Percentiles rank a stretch among this genome's conserved stretches.
Evolutionary conservation across 1,139 yeast species (phyloP).

Genomic region (Suhomyces panamericanus): DNA sequence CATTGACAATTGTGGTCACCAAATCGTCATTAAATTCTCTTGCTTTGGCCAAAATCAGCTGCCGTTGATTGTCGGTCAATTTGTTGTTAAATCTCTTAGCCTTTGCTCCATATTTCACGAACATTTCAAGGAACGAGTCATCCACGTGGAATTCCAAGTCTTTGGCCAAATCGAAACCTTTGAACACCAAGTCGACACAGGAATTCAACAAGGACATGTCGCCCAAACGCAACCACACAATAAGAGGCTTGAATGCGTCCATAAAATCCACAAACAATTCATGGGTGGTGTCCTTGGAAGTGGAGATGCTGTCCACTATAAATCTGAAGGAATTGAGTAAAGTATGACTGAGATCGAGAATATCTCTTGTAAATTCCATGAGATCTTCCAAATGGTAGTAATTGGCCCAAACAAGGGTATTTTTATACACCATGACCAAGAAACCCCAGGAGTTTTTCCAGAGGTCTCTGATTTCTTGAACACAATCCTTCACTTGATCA

Average conservation of each 20-base stretch:
- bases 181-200: constrained; percentile 70
- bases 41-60: constrained; percentile 58
- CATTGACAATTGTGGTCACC: constrained; percentile 53
- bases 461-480: constrained; percentile 31
- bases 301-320: constrained; percentile 35
- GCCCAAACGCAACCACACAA: constrained; percentile 79
- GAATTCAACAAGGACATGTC: constrained; percentile 73
- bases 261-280: constrained; percentile 38
- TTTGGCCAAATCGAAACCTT: constrained; percentile 63
- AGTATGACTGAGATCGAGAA: constrained; percentile 72
- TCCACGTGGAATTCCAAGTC: constrained; percentile 52
- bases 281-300: constrained; percentile 24
- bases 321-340: constrained; percentile 65
- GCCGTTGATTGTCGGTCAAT: constrained; percentile 58
- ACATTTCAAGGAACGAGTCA: constrained; percentile 47
- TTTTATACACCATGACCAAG: constrained; percentile 63
- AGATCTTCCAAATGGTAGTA: constrained; percentile 56
- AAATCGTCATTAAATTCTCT: constrained; percentile 50
- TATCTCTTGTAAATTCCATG: constrained; percentile 83
- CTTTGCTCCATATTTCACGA: constrained; percentile 65
- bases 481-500: constrained; percentile 10
- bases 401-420: constrained; percentile 74
- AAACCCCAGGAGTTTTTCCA: constrained; percentile 78
- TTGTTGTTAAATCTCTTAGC: constrained; percentile 68
- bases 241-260: constrained; percentile 58